Evolutionary conservation across 352 stramenopile genomes (phyloP), one percentile per base, ranked within the genome.

Genomic region (Phytopythium cucurbitacearum): DNA sequence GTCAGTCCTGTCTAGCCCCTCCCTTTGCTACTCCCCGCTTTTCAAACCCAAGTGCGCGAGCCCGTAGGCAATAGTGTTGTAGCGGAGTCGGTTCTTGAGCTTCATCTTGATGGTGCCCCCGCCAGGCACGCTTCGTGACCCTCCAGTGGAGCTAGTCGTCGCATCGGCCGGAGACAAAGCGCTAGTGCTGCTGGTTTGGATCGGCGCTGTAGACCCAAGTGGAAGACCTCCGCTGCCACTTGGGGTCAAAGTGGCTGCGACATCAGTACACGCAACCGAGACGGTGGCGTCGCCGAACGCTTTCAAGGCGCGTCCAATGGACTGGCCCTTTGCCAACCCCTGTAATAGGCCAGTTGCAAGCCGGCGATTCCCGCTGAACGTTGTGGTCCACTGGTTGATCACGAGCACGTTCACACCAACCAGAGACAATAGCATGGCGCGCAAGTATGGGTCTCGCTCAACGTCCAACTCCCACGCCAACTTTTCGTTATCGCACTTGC

Each of bases 401-500:
- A 85, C 60, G 4, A 97, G 41, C 7, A 70, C 56, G 40, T 93
- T 94, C 37, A 91, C 71, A 1, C 89, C 89, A 12, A 66, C 73
- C 3, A 97, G 65, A 5, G 86, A 91, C 42, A 87, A 78, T 3
- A 97, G 72, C 28, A 90, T 43, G 0, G 80, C 81, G 5, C 74
- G 80, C 32, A 75, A 64, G 51, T 81, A 82, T 35, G 78, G 53
- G 46, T 91, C 79, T 21, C 71, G 60, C 34, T 95, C 89, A 21
- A 96, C 41, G 8, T 70, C 67, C 7, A 81, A 57, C 42, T 91
- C 63, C 65, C 67, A 75, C 1, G 59, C 56, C 0, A 64, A 37
- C 56, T 97, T 96, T 38, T 91, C 69, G 40, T 78, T 96, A 59
- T 96, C 82, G 39, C 82, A 32, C 64, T 96, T 96, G 64, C 81